Evolutionary conservation across 2,329 filamentous ascomycete genomes (phyloP).

Genomic region (Penicillium sclerotigenum): DNA sequence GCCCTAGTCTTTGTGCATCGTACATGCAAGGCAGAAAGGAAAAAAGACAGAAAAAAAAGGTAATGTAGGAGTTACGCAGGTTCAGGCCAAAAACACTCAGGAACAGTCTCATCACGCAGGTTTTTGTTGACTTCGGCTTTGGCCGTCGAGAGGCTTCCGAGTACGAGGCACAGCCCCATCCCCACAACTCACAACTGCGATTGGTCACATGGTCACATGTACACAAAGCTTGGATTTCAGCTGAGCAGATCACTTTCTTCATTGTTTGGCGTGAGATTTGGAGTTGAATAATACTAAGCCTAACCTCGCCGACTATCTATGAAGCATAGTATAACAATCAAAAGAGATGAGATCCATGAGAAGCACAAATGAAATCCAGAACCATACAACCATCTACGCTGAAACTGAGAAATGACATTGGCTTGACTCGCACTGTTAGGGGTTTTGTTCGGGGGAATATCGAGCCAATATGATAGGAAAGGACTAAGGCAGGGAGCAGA

Average conservation of each 20-base stretch:
- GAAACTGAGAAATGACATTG: background rate
- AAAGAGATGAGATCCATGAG: background rate
- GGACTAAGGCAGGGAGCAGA: background rate
- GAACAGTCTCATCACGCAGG: background rate
- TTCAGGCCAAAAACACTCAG: background rate
- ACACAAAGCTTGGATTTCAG: background rate
- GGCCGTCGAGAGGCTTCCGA: background rate
- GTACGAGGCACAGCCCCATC: conserved; percentile 3
- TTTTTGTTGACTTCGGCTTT: background rate
- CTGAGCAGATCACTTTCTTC: background rate
- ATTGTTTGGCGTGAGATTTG: background rate
- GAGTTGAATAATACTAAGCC: background rate
- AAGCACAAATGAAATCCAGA: background rate
- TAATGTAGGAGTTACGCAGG: conserved; percentile 5
- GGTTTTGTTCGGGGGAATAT: background rate
- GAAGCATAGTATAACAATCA: background rate
- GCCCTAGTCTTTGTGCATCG: background rate
- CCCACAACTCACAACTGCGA: background rate
- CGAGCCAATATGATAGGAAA: background rate
- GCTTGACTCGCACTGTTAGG: background rate
- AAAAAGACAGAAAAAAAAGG: background rate
- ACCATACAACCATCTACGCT: background rate
- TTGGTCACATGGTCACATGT: background rate
- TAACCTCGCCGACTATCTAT: too few species aligned
- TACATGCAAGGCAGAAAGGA: background rate